Conservation (phyloP, 78 protist genomes). For the Tieghemostelium lacteum region DNA sequence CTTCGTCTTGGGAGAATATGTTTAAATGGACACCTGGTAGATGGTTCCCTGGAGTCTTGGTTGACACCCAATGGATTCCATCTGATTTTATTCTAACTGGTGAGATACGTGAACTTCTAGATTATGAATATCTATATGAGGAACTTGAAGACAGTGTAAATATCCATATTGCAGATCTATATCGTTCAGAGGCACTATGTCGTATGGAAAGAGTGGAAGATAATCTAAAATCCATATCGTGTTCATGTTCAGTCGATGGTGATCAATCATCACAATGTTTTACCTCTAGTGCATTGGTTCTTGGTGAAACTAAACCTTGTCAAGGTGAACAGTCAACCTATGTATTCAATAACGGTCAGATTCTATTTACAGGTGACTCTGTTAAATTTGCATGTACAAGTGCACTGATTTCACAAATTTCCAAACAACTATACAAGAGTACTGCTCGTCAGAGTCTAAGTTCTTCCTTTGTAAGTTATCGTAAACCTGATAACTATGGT, state of each 20-base stretch:
- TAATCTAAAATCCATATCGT: conserved; percentile 13
- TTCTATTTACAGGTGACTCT: not conserved
- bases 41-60: conserved; percentile 5
- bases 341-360: not conserved
- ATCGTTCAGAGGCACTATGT: conserved; percentile 35
- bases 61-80: not conserved
- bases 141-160: not conserved
- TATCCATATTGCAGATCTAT: conserved; percentile 7
- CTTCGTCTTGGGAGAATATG: conserved; percentile 17
- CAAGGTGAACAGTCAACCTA: not conserved
- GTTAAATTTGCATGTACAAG: conserved; percentile 22
- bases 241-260: conserved; percentile 26
- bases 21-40: conserved; percentile 10
- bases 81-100: not conserved
- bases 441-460: not conserved
- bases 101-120: not conserved
- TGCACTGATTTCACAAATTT: conserved; percentile 16
- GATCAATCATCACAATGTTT: conserved; percentile 8
- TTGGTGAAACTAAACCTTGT: conserved; percentile 37
- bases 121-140: not conserved
- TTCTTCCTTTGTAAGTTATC: conserved; percentile 32
- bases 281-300: not conserved
- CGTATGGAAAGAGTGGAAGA: conserved; percentile 20
- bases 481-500: conserved; percentile 26
- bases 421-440: not conserved